Percentiles rank a stretch among this genome's conserved stretches.
These are phyloP conservation scores for Phlegmacium glaucopus DNA, from an alignment of 768 basidiomycete genomes.

Conservation along the genomic window DNA sequence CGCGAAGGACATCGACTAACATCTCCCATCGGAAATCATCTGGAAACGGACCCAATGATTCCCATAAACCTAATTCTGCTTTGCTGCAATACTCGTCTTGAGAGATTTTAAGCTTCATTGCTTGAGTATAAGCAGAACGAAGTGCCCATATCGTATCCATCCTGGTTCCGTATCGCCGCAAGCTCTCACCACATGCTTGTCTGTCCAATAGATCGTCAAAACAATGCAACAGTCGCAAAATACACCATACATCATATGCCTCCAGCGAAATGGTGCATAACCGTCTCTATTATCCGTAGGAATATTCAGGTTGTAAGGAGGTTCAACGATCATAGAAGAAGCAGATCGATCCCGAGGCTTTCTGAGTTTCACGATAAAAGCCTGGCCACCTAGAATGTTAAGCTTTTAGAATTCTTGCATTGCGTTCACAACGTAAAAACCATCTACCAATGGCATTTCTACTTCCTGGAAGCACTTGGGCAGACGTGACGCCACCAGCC, in stretches of 20 bases:
- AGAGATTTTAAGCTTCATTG: slow-evolving; percentile 58
- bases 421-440: background rate
- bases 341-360: slow-evolving; percentile 73
- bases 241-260: slow-evolving; percentile 68
- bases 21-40: slow-evolving; percentile 72
- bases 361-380: slow-evolving; percentile 83
- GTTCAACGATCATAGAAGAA: slow-evolving; percentile 81
- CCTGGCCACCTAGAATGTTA: slow-evolving; percentile 76
- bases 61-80: slow-evolving; percentile 48
- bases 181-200: slow-evolving; percentile 61
- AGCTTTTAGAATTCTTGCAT: background rate
- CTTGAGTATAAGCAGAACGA: slow-evolving; percentile 77
- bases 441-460: slow-evolving; percentile 66
- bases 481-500: slow-evolving; percentile 86
- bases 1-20: slow-evolving; percentile 79
- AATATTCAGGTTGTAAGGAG: slow-evolving; percentile 58
- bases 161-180: slow-evolving; percentile 48
- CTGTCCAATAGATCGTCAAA: slow-evolving; percentile 24
- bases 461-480: slow-evolving; percentile 76
- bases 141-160: slow-evolving; percentile 82
- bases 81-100: slow-evolving; percentile 74
- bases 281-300: slow-evolving; percentile 35
- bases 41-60: slow-evolving; percentile 52
- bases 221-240: background rate
- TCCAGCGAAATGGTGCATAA: slow-evolving; percentile 55